Percentiles rank a stretch among this genome's conserved stretches.
These are phyloP conservation scores for Saprolegnia parasitica DNA, from an alignment of 352 stramenopile genomes.

Conservation along the genomic window DNA sequence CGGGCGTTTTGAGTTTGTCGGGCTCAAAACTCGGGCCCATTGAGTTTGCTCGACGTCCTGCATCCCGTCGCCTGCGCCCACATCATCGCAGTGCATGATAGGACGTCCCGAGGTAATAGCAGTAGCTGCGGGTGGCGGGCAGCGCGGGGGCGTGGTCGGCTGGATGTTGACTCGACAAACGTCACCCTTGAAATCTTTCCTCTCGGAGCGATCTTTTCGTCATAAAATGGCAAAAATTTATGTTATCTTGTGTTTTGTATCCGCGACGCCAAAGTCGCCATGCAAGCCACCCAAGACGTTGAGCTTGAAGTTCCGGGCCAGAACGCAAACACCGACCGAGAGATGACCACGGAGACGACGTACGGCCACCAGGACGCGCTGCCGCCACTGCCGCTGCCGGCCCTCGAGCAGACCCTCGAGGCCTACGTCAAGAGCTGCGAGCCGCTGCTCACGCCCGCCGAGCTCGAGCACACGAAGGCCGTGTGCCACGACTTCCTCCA, in stretches of 20 bases:
- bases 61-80: too few relatives aligned
- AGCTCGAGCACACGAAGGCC: constrained; percentile 89
- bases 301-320: not conserved
- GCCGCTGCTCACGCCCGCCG: constrained; percentile 75
- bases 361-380: constrained; percentile 84
- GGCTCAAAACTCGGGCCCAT: not conserved
- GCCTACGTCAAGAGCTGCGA: constrained; percentile 90
- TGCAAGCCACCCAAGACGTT: not conserved
- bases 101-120: not conserved
- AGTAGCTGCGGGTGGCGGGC: not conserved
- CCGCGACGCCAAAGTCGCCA: not conserved
- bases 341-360: constrained; percentile 44
- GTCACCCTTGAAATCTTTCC: not conserved
- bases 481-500: constrained; percentile 88
- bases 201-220: not conserved
- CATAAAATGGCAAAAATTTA: not conserved
- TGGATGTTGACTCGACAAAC: not conserved
- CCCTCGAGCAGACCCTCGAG: constrained; percentile 90
- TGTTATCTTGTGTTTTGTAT: not conserved
- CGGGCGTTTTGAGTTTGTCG: not conserved
- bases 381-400: constrained; percentile 89
- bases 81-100: not conserved
- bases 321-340: not conserved
- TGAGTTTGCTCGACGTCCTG: too few relatives aligned
- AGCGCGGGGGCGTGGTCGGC: not conserved